Evolutionary conservation across 2,329 filamentous ascomycete genomes (phyloP), one percentile per base, ranked within the genome.

Genomic region (Monilinia laxa): DNA sequence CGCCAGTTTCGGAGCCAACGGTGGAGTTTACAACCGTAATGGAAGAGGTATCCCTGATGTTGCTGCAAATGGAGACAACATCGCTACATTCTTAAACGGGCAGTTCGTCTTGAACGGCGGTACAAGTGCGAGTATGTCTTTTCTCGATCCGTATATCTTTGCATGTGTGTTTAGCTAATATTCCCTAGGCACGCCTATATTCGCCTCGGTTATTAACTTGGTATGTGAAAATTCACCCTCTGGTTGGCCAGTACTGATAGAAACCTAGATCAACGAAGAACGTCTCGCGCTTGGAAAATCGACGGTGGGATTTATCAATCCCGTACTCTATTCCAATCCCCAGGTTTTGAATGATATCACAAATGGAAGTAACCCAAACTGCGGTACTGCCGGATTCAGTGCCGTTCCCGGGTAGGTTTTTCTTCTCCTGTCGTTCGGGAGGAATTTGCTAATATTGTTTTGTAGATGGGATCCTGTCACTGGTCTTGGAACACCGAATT

Each of bases 11-110:
- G 78, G 77, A 20, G 76, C 77, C 5, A 77, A 79, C 54, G 79
- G 79, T 54, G 84, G 81, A 75, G 80, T 84, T 72, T 81, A 81
- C 69, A 79, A 77, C 18, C 78, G 79, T 58, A 70, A 70, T n/a
- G 78, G 78, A 1, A 78, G 82, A 23, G 83, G 80, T 0, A 83
- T 80, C 68, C 83, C 83, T 1, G 83, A 85, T 65, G 76, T 83
- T 12, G 74, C 77, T 14, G 80, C 79, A 45, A 80, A 81, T 38
- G 81, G 80, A 1, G 79, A 67, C 18, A 67, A 67, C 4, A 67
- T 67, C 12, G 65, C 65, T 1, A 64, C 35, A 10, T 51, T 57
- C 23, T 20, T 64, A 7, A 12, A 35, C 23, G 65, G 65, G 31
- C n/a, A n/a, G 1, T 52, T 52, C 12, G 52, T 2, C 23, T 5